Evolutionary conservation across 2,329 filamentous ascomycete species (phyloP), one percentile per base, ranked within the genome.

Genomic region (Trichophyton verrucosum): DNA sequence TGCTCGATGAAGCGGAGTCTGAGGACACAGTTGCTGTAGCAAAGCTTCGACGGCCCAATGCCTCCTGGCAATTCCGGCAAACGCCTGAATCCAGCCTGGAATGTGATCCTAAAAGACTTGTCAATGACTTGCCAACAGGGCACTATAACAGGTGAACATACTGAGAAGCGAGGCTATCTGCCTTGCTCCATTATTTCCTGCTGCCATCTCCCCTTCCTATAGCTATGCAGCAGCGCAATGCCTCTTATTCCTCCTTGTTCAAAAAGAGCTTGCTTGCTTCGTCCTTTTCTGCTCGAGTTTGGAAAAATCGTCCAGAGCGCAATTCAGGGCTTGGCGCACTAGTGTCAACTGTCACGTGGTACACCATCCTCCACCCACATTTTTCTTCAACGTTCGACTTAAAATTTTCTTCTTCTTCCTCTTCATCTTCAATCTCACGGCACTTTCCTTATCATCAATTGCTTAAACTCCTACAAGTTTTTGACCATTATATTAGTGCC

Each of bases 371-470:
- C 33, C 38, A 5, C 1, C 60, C 67, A 66, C 62, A 62, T 60
- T 59, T 60, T 61, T 62, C 57, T 42, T 61, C 33, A 3, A 38
- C 33, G 66, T 65, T 65, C 60, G 59, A 24, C 66, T 66, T 69
- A 65, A 65, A 68, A 68, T 68, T 72, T 71, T 72, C 66, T 70
- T 75, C 27, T 30, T 30, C 27, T 30, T 30, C 27, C 68, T 75
- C 33, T 38, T 38, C 33, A 38, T 71, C 68, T 60, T 33, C 57
- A 20, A 60, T 73, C 73, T 75, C 74, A 78, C 81, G 87, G 87
- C 88, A 87, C 83, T 78, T 83, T 86, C 90, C 91, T 96, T 96
- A 96, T 96, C 91, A 83, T 91, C 89, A 91, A 85, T 83, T 86
- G 80, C 82, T 80, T 80, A 80, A 70, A 44, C 75, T 76, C 78